Conservation (phyloP, 2,329 filamentous ascomycete species). For the Parasarocladium wereldwijsianum region DNA sequence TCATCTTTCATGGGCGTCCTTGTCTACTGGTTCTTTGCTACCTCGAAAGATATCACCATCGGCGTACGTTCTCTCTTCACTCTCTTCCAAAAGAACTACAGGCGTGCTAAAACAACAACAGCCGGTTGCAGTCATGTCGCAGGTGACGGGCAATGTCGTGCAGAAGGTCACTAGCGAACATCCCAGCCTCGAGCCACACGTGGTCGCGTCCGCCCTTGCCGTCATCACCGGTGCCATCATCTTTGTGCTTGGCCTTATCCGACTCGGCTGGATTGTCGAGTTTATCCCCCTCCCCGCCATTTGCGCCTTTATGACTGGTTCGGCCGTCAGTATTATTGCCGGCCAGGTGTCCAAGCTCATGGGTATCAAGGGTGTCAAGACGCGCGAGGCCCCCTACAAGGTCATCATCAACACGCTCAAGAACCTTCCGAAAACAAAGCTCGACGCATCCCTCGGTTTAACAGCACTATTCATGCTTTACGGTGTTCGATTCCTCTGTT, state of each 20-base stretch:
- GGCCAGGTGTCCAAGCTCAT: constrained; percentile 36
- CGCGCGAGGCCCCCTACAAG: constrained; percentile 29
- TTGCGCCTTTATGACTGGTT: constrained; percentile 39
- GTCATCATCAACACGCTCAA: constrained; percentile 38
- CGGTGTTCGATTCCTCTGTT: constrained; percentile 47
- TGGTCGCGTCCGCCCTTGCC: constrained; percentile 32
- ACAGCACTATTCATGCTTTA: constrained; percentile 56
- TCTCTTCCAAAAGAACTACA: background rate
- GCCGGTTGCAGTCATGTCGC: constrained; percentile 42
- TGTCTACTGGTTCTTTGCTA: constrained; percentile 96
- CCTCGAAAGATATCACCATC: constrained; percentile 82
- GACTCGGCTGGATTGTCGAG: constrained; percentile 38
- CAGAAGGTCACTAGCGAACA: constrained; percentile 19
- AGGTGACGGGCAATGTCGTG: constrained; percentile 34
- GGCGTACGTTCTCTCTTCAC: constrained; percentile 39
- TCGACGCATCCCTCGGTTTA: constrained; percentile 63
- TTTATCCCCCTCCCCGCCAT: constrained; percentile 38
- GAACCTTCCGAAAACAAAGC: constrained; percentile 28
- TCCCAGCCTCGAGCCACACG: constrained; percentile 23
- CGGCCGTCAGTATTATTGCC: constrained; percentile 32
- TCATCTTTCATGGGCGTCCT: constrained; percentile 93
- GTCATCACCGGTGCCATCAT: constrained; percentile 33
- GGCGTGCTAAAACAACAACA: constrained; percentile 8
- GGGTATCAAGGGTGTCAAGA: constrained; percentile 34
- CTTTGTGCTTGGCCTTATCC: constrained; percentile 31